phyloP scores from a whole-genome alignment of 208 protist genomes.

The Novymonas esmeraldas region DNA sequence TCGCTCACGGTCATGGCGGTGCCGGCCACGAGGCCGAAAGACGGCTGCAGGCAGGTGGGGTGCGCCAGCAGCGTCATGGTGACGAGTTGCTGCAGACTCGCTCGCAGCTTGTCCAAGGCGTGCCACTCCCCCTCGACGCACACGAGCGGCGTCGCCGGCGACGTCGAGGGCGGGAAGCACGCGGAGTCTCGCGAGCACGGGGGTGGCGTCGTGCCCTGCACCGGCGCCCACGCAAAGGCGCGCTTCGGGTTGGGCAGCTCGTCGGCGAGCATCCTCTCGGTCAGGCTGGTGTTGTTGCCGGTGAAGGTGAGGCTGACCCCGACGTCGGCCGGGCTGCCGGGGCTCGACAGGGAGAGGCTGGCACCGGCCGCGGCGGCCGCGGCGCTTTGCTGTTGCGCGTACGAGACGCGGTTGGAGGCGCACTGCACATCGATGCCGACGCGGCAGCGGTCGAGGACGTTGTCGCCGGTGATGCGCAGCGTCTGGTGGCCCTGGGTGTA shows the following conservation, averaged over 20 bases:
- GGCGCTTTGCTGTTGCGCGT: slow-evolving; percentile 12
- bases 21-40: slow-evolving; percentile 32
- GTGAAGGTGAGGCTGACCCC: not conserved
- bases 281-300: not conserved
- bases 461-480: slow-evolving; percentile 77
- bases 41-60: slow-evolving; percentile 45
- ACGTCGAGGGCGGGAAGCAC: slow-evolving; percentile 1
- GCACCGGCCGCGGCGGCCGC: not conserved
- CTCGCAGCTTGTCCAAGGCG: slow-evolving; percentile 10
- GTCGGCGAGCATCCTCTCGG: slow-evolving; percentile 35
- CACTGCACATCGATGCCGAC: slow-evolving; percentile 85
- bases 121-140: slow-evolving; percentile 29
- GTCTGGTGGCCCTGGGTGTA: slow-evolving; percentile 34
- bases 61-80: slow-evolving; percentile 36
- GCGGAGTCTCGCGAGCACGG: slow-evolving; percentile 11
- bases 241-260: slow-evolving; percentile 43
- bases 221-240: slow-evolving; percentile 43
- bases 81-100: slow-evolving; percentile 28
- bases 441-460: slow-evolving; percentile 80
- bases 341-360: not conserved
- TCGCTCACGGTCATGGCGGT: slow-evolving; percentile 11
- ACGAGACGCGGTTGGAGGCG: slow-evolving; percentile 14
- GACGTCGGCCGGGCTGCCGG: not conserved
- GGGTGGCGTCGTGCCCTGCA: slow-evolving; percentile 18
- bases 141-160: not conserved